Evolutionary conservation across 352 stramenopile genomes (phyloP).

Genomic region (Sclerospora graminicola): DNA sequence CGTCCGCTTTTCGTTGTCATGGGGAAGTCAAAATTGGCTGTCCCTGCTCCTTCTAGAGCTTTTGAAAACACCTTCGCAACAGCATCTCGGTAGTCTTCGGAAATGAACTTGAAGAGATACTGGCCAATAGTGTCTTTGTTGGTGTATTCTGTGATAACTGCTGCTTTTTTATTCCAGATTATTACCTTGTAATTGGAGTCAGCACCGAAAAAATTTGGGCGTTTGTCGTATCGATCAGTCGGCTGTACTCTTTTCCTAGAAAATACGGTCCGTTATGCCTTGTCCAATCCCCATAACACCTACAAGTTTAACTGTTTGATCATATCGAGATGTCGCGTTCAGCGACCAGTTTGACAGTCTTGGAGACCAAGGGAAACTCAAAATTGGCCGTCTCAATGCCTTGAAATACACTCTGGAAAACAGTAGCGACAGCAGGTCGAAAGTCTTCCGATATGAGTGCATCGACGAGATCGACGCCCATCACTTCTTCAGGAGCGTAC

Average conservation of each 20-base stretch:
- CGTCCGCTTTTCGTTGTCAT: too few relatives aligned
- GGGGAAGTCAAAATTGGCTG: too few relatives aligned
- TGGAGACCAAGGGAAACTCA: slow-evolving; percentile 77
- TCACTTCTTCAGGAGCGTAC: too few relatives aligned
- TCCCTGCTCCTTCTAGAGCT: slow-evolving; percentile 50
- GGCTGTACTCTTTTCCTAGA: slow-evolving; percentile 76
- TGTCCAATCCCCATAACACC: slow-evolving; percentile 73
- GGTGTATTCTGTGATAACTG: too few relatives aligned
- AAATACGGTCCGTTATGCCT: slow-evolving; percentile 70
- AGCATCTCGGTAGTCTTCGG: slow-evolving; percentile 42
- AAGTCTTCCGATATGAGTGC: slow-evolving; percentile 70
- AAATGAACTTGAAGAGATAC: too few relatives aligned
- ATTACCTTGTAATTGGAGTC: slow-evolving; percentile 74
- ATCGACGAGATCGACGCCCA: slow-evolving; percentile 70
- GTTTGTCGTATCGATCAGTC: slow-evolving; percentile 78
- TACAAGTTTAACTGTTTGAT: slow-evolving; percentile 46
- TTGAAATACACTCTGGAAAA: slow-evolving; percentile 57
- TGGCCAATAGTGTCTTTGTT: too few relatives aligned
- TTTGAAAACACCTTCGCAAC: slow-evolving; percentile 63
- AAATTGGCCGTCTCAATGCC: slow-evolving; percentile 64
- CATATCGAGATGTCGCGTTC: slow-evolving; percentile 61
- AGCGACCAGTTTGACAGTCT: slow-evolving; percentile 57
- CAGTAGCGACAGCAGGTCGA: slow-evolving; percentile 42
- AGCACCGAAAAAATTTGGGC: slow-evolving; percentile 73
- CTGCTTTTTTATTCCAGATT: too few relatives aligned